Conservation (phyloP, 2,329 filamentous ascomycete species). For the Cladophialophora chaetospira region DNA sequence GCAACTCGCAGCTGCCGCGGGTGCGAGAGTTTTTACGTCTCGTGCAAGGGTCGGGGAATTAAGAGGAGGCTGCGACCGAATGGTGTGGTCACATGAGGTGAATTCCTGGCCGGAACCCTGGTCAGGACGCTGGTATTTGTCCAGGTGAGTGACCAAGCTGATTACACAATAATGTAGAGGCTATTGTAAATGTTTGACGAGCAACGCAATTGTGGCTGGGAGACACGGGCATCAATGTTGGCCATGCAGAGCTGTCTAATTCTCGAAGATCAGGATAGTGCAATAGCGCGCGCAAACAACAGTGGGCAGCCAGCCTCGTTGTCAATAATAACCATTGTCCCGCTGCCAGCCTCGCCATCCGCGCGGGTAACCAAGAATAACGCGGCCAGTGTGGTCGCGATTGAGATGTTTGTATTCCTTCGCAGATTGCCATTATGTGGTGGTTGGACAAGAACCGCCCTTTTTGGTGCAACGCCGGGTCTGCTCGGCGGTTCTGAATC, state of each 20-base stretch:
- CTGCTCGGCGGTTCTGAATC: not conserved
- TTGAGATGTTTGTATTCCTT: not conserved
- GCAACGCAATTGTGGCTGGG: not conserved
- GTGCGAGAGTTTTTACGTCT: slow-evolving; percentile 78
- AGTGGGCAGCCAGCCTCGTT: slow-evolving; percentile 6
- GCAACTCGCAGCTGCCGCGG: slow-evolving; percentile 69
- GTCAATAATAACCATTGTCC: slow-evolving; percentile 2
- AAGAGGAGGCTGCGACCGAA: not conserved
- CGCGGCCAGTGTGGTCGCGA: not conserved
- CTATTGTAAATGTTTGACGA: slow-evolving; percentile 4
- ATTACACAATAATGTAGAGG: not conserved
- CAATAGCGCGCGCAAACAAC: slow-evolving; percentile 3
- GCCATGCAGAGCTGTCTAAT: not conserved
- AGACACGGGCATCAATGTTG: not conserved
- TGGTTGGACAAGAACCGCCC: slow-evolving; percentile 4
- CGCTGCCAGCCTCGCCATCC: not conserved
- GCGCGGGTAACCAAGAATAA: slow-evolving; percentile 12
- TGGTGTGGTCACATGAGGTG: not conserved
- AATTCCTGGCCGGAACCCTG: not conserved
- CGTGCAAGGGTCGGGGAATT: slow-evolving; percentile 60
- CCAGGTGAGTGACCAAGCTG: no score
- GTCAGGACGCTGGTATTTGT: not conserved
- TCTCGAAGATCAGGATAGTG: not conserved
- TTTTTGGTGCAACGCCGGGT: not conserved
- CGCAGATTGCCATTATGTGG: not conserved